A percentile compares a stretch with the other conserved stretches of the same genome.
Conservation (phyloP, 164 flowering plant species). For the Piper longum region DNA sequence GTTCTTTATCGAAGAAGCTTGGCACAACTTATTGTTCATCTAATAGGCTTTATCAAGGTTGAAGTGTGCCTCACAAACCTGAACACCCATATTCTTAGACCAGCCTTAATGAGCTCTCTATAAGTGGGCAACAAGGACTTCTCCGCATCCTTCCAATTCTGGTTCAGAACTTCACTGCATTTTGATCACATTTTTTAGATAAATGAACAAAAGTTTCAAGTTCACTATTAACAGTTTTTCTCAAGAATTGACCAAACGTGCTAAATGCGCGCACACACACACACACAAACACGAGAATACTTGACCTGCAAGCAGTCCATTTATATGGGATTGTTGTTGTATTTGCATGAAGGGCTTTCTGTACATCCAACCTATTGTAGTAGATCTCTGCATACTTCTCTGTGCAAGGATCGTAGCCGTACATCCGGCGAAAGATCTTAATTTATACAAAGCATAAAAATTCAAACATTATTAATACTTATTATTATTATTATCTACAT, state of each 20-base stretch:
- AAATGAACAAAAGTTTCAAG: no score
- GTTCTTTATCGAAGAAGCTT: no score
- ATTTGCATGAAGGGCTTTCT: conserved; percentile 79
- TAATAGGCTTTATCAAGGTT: neutral
- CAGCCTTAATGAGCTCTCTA: conserved; percentile 40
- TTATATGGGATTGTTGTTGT: conserved; percentile 48
- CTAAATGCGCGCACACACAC: no score
- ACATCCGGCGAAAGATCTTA: conserved; percentile 25
- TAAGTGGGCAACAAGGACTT: conserved; percentile 67
- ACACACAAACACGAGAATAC: neutral
- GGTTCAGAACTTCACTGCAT: conserved; percentile 51
- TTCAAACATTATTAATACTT: no score
- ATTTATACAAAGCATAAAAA: neutral
- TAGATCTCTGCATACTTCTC: conserved; percentile 69
- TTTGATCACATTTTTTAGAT: neutral
- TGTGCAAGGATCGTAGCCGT: conserved; percentile 88
- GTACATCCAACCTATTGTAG: conserved; percentile 74
- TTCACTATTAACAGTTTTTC: no score
- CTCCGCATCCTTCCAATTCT: conserved; percentile 76
- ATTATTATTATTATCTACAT: no score
- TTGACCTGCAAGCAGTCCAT: conserved; percentile 86
- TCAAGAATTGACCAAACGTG: no score
- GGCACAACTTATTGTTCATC: no score
- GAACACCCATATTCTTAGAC: conserved; percentile 78
- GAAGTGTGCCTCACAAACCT: conserved; percentile 25